Percentiles rank a stretch among this genome's conserved stretches.
Conservation (phyloP, 306 rosid species). For the Quillaja saponaria region DNA sequence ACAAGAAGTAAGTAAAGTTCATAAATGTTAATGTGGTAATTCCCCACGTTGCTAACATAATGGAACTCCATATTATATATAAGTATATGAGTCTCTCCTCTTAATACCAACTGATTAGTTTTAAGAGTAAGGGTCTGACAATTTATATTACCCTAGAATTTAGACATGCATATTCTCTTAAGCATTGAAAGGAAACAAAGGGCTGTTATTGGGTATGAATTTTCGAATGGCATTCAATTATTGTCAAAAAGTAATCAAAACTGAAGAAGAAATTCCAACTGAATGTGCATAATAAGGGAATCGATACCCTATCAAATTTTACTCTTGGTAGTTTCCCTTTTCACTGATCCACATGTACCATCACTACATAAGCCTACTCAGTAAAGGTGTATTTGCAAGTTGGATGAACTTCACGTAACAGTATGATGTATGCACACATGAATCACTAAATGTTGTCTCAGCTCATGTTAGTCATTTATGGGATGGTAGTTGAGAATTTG, state of each 20-base stretch:
- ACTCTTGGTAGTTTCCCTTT: slow-evolving; percentile 6
- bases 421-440: slow-evolving; percentile 25
- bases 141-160: slow-evolving; percentile 20
- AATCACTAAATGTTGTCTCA: slow-evolving; percentile 25
- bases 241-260: slow-evolving; percentile 52
- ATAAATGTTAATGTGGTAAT: too few species aligned
- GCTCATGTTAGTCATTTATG: slow-evolving; percentile 29
- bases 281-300: slow-evolving; percentile 55
- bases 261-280: slow-evolving; percentile 37
- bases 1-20: slow-evolving; percentile 8
- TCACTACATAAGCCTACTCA: slow-evolving; percentile 28
- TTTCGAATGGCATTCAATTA: slow-evolving; percentile 86
- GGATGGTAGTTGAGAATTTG: slow-evolving; percentile 30
- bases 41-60: too few species aligned
- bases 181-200: slow-evolving; percentile 25
- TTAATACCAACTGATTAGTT: too few species aligned
- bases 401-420: slow-evolving; percentile 18
- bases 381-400: slow-evolving; percentile 54
- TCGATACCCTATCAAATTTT: slow-evolving; percentile 42
- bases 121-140: too few species aligned
- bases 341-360: slow-evolving; percentile 29
- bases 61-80: too few species aligned
- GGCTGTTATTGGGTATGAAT: slow-evolving; percentile 50
- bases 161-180: not conserved
- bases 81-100: too few species aligned